Evolutionary conservation across 306 rosid genomes (phyloP).

Genomic region (Argentina anserina): DNA sequence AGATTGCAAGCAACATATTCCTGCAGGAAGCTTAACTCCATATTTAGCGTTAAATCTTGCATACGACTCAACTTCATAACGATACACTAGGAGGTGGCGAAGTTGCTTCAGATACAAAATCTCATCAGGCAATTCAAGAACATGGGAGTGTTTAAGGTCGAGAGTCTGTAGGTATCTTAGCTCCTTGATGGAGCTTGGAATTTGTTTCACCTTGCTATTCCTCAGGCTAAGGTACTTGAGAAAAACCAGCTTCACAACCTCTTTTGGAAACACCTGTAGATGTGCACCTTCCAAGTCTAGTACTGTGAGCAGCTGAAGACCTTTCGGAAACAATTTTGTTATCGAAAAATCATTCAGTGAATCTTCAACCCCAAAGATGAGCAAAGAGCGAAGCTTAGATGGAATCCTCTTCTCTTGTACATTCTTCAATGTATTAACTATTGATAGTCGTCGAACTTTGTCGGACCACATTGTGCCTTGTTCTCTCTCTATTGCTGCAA

Average conservation of each 20-base stretch:
- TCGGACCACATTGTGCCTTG: constrained; percentile 31
- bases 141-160: constrained; percentile 29
- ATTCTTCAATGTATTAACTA: constrained; percentile 31
- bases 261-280: constrained; percentile 19
- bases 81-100: constrained; percentile 31
- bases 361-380: constrained; percentile 39
- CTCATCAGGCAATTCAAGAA: constrained; percentile 30
- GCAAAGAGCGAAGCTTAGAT: constrained; percentile 54
- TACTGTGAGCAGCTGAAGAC: constrained; percentile 25
- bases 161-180: constrained; percentile 31
- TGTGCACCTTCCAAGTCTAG: constrained; percentile 27
- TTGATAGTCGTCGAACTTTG: constrained; percentile 44
- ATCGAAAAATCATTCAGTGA: constrained; percentile 16
- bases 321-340: constrained; percentile 11
- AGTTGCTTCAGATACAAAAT: constrained; percentile 28
- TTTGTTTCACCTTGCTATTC: constrained; percentile 14
- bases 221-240: constrained; percentile 34
- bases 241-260: constrained; percentile 15
- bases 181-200: constrained; percentile 26
- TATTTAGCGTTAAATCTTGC: constrained; percentile 6
- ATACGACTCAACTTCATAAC: constrained; percentile 8
- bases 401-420: constrained; percentile 32
- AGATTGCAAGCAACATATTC: constrained; percentile 20
- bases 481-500: constrained; percentile 38
- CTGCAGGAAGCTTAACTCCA: constrained; percentile 25